Evolutionary conservation across 257 asterid genomes (phyloP), one percentile per base, ranked within the genome.

Genomic region (Nemophila menziesii): DNA sequence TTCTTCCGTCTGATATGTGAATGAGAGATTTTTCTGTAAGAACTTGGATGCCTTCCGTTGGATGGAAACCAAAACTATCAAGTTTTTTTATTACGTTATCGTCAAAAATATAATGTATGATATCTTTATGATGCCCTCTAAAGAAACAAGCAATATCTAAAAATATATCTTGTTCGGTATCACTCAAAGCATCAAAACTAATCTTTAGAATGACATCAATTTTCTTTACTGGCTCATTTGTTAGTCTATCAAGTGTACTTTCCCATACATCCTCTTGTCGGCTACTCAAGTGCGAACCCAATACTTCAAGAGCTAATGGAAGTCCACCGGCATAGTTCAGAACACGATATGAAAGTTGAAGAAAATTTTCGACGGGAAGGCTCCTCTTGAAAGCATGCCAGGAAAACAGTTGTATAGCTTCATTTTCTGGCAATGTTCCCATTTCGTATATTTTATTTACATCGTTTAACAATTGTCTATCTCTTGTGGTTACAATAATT

Each of bases 231-330:
- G 61, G 61, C 36, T 18, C 39, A 21, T 47, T 41, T 24, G 8
- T 21, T 12, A 55, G 29, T 39, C 45, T 38, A 3, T 46, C 47
- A 15, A 46, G n/a, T 21, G 52, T 48, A 24, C 40, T 46, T 20
- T 21, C 16, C 54, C 61, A 46, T 3, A 20, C 22, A 1, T 22
- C n/a, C 38, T 15, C 34, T 12, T 16, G 6, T 22, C 54, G 34
- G 16, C 45, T 48, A 13, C 39, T 14, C 3, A 46, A 42, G 12
- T 37, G 36, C 18, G 40, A 44, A 11, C 62, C 55, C 22, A 46
- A 26, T 8, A 56, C 62, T 43, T 56, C 38, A 38, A 56, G 43
- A 20, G 62, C 62, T 34, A 56, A 42, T 11, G 56, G 62, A 47
- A 56, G 54, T 11, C 62, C 62, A 2, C 23, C 21, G 21, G 59